Evolutionary conservation across 208 protist species (phyloP), one percentile per base, ranked within the genome.

Genomic region (Novymonas esmeraldas): DNA sequence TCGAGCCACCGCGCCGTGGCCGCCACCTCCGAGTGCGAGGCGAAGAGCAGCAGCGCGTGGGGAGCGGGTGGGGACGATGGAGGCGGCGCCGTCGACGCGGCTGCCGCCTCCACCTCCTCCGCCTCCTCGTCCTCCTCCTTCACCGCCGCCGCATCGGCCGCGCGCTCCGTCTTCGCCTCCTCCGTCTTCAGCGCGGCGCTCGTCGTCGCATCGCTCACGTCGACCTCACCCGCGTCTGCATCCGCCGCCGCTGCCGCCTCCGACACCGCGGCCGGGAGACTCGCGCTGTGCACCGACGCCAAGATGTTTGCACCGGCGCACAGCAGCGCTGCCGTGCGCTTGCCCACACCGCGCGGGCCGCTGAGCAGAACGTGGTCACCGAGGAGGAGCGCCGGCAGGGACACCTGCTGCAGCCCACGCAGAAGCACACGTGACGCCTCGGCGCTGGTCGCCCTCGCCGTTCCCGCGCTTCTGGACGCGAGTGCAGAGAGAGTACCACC

Each of bases 351-450:
- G 4, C 61, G 67, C n/a, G 90, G 90, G 0, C 79, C 90, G 48
- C 73, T 64, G 29, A 86, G 63, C 4, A 93, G 26, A 1, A 79
- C 83, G 76, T 95, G 90, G 45, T 90, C 72, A 3, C 90, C 90
- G 0, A 87, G 60, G 33, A 95, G 72, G 69, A 93, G 77, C 4
- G 80, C 67, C 0, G 84, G 73, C 34, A 95, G 59, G 0, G 80
- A 79, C 1, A 84, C 31, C 34, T 91, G 84, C 65, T 95, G 90
- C 13, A 90, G 41, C 0, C 73, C 79, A 3, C 70, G 71, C 26
- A 89, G 64, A 16, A 69, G 62, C 20, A 46, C 16, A n/a, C n/a
- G n/a, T n/a, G n/a, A n/a, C 22, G 55, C 22, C 31, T 45, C 13
- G 36, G 2, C 20, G 52, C 6, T 26, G 42, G 3, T n/a, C 16